Percentiles rank a stretch among this genome's conserved stretches.
These are phyloP conservation scores for Zygosaccharomyces kombuchaensis DNA, from an alignment of 805 yeast species.

Conservation along the genomic window DNA sequence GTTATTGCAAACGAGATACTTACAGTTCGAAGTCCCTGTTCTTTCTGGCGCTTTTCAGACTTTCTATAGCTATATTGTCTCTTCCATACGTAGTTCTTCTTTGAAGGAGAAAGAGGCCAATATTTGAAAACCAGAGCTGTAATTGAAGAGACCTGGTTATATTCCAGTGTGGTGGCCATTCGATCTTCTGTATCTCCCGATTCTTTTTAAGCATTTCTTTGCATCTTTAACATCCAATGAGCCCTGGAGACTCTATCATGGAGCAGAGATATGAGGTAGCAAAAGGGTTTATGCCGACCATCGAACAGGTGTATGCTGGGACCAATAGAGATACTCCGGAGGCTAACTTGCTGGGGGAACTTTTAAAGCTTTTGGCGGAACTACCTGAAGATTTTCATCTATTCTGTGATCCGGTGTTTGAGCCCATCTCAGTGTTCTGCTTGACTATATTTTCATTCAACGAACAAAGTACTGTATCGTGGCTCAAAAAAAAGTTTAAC, in stretches of 20 bases:
- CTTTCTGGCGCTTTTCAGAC: background rate
- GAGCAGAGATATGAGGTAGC: slow-evolving; percentile 16
- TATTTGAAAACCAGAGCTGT: background rate
- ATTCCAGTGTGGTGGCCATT: background rate
- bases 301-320: slow-evolving; percentile 31
- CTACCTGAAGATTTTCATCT: slow-evolving; percentile 40
- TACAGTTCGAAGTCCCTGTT: slow-evolving; percentile 2
- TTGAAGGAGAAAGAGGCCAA: slow-evolving; percentile 6
- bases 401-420: slow-evolving; percentile 51
- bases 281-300: slow-evolving; percentile 19
- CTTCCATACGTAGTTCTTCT: slow-evolving; percentile 7
- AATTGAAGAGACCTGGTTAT: background rate
- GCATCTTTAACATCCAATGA: slow-evolving; percentile 3
- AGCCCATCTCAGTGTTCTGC: slow-evolving; percentile 49
- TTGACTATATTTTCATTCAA: slow-evolving; percentile 58
- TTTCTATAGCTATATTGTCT: slow-evolving; percentile 6
- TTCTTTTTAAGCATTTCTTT: background rate
- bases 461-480: slow-evolving; percentile 42
- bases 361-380: slow-evolving; percentile 36
- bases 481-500: slow-evolving; percentile 40
- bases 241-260: slow-evolving; percentile 6
- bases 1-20: background rate
- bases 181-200: background rate
- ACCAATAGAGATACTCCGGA: slow-evolving; percentile 26
- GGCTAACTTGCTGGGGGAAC: slow-evolving; percentile 36